A percentile compares a stretch with the other conserved stretches of the same genome.
phyloP scores from a whole-genome alignment of 306 rosid genomes.

The Lupinus albus region DNA sequence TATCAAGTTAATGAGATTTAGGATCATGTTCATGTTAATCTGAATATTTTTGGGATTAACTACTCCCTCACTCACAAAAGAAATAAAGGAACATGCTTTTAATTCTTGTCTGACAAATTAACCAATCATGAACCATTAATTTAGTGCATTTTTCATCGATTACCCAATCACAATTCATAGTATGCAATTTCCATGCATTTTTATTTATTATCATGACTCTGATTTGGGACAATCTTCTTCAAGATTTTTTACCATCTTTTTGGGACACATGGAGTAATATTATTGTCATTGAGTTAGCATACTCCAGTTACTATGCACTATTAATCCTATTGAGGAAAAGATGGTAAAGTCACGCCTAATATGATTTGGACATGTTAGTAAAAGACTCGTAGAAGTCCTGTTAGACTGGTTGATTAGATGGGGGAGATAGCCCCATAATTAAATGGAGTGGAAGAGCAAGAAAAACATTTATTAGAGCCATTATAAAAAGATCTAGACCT shows the following conservation, averaged over 20 bases:
- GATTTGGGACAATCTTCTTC: too few relatives aligned
- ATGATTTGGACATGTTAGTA: background rate
- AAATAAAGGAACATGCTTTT: too few relatives aligned
- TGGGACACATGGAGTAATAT: background rate
- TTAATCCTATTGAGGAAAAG: background rate
- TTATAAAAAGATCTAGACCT: too few relatives aligned
- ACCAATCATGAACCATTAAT: too few relatives aligned
- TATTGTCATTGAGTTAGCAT: slow-evolving; percentile 10
- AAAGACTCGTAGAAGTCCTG: background rate
- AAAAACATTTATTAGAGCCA: background rate
- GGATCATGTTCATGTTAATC: slow-evolving; percentile 25
- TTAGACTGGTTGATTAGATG: background rate
- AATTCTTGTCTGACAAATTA: too few relatives aligned
- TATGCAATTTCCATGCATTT: too few relatives aligned
- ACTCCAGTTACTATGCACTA: background rate
- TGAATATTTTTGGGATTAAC: background rate
- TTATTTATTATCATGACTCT: too few relatives aligned
- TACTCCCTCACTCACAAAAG: too few relatives aligned
- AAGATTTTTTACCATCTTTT: too few relatives aligned
- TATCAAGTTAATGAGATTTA: background rate
- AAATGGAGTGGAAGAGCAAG: background rate
- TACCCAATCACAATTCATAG: too few relatives aligned
- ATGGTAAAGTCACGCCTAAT: background rate
- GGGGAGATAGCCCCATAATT: background rate
- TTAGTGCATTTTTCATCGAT: too few relatives aligned